Percentiles rank a stretch among this genome's conserved stretches.
phyloP scores from a whole-genome alignment of 768 basidiomycete species.

The Cystobasidium ongulense region DNA sequence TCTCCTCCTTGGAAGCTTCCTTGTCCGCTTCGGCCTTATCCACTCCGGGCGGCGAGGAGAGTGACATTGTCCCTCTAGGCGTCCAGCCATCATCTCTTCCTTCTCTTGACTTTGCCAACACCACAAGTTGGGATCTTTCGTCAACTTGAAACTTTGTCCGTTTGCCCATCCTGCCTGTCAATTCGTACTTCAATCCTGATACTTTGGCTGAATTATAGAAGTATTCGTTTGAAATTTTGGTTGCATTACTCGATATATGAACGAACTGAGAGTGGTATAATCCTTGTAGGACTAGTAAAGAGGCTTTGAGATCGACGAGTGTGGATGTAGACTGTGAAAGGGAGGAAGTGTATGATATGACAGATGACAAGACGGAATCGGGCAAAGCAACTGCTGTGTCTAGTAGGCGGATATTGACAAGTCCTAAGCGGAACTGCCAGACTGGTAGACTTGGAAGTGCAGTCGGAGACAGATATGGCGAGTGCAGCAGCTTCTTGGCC shows the following conservation, averaged over 20 bases:
- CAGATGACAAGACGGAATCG: constrained; percentile 42
- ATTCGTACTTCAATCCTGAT: constrained; percentile 73
- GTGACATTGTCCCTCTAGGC: constrained; percentile 30
- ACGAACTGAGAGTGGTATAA: constrained; percentile 64
- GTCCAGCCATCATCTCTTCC: constrained; percentile 40
- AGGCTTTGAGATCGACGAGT: constrained; percentile 57
- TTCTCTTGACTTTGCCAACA: constrained; percentile 77
- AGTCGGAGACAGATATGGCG: constrained; percentile 38
- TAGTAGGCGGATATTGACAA: constrained; percentile 63
- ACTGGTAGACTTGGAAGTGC: constrained; percentile 45
- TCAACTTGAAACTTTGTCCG: constrained; percentile 85
- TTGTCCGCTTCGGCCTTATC: constrained; percentile 24
- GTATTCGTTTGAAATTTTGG: constrained; percentile 68
- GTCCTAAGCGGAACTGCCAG: constrained; percentile 51
- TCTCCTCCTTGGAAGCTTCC: neutral
- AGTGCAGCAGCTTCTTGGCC: constrained; percentile 61
- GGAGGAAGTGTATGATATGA: constrained; percentile 43
- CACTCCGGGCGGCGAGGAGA: constrained; percentile 10
- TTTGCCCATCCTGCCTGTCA: constrained; percentile 86
- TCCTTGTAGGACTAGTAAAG: constrained; percentile 66
- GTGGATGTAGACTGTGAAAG: constrained; percentile 41
- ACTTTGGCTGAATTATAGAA: constrained; percentile 71
- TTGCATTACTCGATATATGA: constrained; percentile 44
- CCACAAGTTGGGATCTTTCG: constrained; percentile 78
- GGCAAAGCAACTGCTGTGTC: constrained; percentile 70